A percentile compares a stretch with the other conserved stretches of the same genome.
Conservation (phyloP, 495 filamentous ascomycete species). For the Trichoderma orchidacearum region DNA sequence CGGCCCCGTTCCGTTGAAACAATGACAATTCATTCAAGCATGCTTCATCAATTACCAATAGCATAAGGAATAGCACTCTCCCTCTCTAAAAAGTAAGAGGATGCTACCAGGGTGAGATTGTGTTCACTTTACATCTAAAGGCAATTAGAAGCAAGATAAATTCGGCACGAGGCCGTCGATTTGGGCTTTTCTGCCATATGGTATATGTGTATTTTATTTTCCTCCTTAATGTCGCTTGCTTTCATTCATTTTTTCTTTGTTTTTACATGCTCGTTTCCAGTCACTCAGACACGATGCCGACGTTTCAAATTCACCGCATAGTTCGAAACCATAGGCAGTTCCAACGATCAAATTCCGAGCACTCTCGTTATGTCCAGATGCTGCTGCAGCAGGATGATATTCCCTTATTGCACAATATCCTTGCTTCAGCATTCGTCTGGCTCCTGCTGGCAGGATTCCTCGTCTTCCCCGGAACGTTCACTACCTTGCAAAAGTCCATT, state of each 20-base stretch:
- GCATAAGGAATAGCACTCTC: too few relatives aligned
- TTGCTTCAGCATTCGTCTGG: conserved; percentile 17
- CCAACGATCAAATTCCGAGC: not conserved
- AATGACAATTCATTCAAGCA: too few relatives aligned
- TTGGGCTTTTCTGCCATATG: too few relatives aligned
- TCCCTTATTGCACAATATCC: conserved; percentile 20
- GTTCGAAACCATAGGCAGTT: not conserved
- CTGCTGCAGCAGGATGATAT: conserved; percentile 23
- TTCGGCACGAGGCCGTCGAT: too few relatives aligned
- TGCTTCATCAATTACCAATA: not conserved
- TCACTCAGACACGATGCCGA: not conserved
- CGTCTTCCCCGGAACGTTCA: conserved; percentile 26
- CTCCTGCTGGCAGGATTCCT: conserved; percentile 26
- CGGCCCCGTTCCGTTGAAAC: too few relatives aligned
- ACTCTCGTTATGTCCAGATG: conserved; percentile 25
- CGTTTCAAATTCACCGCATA: not conserved
- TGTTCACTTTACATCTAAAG: too few relatives aligned
- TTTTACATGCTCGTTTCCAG: not conserved
- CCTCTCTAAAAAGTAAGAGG: too few relatives aligned
- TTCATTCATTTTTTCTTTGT: not conserved
- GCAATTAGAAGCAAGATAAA: too few relatives aligned
- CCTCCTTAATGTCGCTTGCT: too few relatives aligned
- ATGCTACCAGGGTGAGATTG: too few relatives aligned
- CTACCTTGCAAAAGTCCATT: conserved; percentile 4
- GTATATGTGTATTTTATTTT: too few relatives aligned